Percentiles rank a stretch among this genome's conserved stretches.
Conservation (phyloP, 768 basidiomycete species). For the Leccinum barrowsii region DNA sequence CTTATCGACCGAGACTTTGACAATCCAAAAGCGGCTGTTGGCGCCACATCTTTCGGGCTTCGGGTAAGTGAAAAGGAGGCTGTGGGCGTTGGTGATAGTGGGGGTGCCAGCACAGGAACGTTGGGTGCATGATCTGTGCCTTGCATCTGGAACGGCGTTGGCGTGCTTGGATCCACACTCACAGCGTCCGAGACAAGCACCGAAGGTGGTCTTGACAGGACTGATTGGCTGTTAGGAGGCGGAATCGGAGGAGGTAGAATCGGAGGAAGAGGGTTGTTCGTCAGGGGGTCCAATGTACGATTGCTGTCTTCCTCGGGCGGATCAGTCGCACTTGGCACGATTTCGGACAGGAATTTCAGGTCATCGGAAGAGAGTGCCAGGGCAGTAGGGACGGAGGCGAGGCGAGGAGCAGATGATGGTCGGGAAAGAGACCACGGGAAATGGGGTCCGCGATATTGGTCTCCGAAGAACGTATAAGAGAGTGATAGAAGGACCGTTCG, state of each 20-base stretch:
- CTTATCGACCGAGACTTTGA: constrained; percentile 6
- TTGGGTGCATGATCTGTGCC: neutral
- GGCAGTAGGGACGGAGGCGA: constrained; percentile 30
- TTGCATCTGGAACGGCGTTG: neutral
- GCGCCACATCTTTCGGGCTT: constrained; percentile 8
- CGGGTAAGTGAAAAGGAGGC: constrained; percentile 14
- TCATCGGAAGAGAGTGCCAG: constrained; percentile 77
- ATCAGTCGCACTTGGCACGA: constrained; percentile 53
- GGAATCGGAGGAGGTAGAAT: constrained; percentile 36
- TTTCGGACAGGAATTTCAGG: constrained; percentile 74
- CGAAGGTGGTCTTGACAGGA: constrained; percentile 12
- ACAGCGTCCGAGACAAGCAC: neutral
- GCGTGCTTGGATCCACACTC: neutral
- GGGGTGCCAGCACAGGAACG: constrained; percentile 17
- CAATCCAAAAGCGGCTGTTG: constrained; percentile 1
- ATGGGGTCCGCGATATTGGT: no score
- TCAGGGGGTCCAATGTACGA: constrained; percentile 36
- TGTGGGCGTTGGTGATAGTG: constrained; percentile 33
- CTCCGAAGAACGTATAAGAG: no score
- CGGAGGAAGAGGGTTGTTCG: constrained; percentile 40
- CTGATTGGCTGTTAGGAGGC: constrained; percentile 30
- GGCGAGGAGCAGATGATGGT: no score
- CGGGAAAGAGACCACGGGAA: no score
- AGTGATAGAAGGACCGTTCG: no score
- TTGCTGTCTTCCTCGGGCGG: constrained; percentile 34